phyloP scores from a whole-genome alignment of 345 rosid species.

The Acer negundo region DNA sequence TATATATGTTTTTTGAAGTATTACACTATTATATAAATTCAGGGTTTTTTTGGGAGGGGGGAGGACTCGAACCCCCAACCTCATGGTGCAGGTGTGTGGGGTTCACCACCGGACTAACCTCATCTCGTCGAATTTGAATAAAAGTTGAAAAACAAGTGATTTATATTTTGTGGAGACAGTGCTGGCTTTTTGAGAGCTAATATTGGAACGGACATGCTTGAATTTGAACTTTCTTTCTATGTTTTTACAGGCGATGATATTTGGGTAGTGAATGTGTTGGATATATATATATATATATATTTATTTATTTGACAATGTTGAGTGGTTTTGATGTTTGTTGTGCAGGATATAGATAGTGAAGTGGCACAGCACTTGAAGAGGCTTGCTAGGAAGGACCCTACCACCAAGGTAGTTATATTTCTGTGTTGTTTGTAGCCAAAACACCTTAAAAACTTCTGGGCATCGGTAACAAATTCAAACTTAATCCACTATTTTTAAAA shows the following conservation, averaged over 20 bases:
- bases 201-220: background rate
- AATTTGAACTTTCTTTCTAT: background rate
- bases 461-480: background rate
- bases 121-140: background rate
- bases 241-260: background rate
- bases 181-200: background rate
- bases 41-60: too few species aligned
- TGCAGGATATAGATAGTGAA: constrained; percentile 82
- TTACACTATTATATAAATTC: too few species aligned
- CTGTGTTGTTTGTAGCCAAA: background rate
- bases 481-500: background rate
- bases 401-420: constrained; percentile 65
- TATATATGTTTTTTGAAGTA: background rate
- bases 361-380: constrained; percentile 83
- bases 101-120: too few species aligned
- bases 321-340: constrained; percentile 15
- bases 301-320: background rate
- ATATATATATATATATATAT: background rate
- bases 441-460: background rate
- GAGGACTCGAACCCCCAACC: too few species aligned
- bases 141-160: background rate
- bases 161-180: background rate
- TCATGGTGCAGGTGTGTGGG: too few species aligned
- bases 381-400: constrained; percentile 84
- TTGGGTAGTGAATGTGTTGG: constrained; percentile 4